Evolutionary conservation across 2,329 filamentous ascomycete genomes (phyloP), one percentile per base, ranked within the genome.

Genomic region (Fusarium scirpi): DNA sequence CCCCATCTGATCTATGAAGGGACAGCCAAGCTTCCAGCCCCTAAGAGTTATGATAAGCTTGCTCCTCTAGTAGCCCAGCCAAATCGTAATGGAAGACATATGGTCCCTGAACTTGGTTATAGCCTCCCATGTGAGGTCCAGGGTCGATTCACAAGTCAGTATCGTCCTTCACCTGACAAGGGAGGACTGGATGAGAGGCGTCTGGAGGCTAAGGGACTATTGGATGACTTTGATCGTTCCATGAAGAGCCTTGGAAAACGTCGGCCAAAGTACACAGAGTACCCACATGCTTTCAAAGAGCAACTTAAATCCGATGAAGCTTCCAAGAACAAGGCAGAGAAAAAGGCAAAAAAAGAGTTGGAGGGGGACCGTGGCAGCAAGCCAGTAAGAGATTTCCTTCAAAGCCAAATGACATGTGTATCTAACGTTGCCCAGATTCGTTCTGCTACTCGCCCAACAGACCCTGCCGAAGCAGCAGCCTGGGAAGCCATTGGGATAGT

Each of bases 401-500:
- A 40, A 12, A 16, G 38, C 41, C 32, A n/a, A 18, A 18, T 53
- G 45, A 8, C 24, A 8, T 41, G 9, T 29, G 27, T 16, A 24
- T 45, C 47, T 73, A 56, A 72, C 47, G 15, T 32, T 16, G 45
- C 32, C 32, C 32, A 82, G 77, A 76, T 83, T 25, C 83, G 84
- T n/a, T 67, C 82, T 30, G 78, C 79, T 7, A 79, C 74, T 6
- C 83, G 84, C 8, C 86, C 86, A 3, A 65, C 73, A 11, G 82
- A 86, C 49, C 77, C 80, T 12, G 78, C 81, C 18, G 84, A 84
- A 60, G 85, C 82, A 25, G 84, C 84, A 25, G 82, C 81, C 5
- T 89, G 86, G 85, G 86, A 89, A 72, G 80, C 83, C 1, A 82
- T 86, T 65, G 85, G 85, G 20, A 82, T 86, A 48, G 82, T 87